These are phyloP conservation scores for Tylopilus sp. DNA, from an alignment of 1,284 basidiomycete genomes.

Conservation along the genomic window DNA sequence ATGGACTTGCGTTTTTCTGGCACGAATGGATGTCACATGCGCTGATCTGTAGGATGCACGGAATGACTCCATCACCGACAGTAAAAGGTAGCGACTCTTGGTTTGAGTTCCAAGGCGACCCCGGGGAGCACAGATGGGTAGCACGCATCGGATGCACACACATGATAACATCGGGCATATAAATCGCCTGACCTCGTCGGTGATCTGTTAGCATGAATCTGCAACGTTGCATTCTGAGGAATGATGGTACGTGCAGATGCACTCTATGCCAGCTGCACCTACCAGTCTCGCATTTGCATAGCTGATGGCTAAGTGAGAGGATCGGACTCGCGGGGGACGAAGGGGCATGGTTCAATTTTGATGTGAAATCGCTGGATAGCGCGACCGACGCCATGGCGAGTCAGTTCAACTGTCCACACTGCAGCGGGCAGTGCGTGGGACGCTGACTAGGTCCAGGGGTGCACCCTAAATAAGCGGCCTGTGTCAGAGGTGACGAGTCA, in stretches of 20 bases:
- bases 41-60: not conserved
- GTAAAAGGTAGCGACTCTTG: not conserved
- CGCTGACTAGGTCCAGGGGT: not conserved
- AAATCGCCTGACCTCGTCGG: not conserved
- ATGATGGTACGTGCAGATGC: slow-evolving; percentile 2
- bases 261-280: not conserved
- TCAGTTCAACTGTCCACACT: not conserved
- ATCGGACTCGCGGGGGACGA: not conserved
- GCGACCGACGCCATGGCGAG: not conserved
- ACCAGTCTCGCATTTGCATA: not conserved
- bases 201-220: slow-evolving; percentile 3
- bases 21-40: not conserved
- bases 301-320: not conserved
- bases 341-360: not conserved
- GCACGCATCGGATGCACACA: not conserved
- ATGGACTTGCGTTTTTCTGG: not conserved
- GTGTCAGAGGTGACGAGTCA: not conserved
- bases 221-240: not conserved
- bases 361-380: not conserved
- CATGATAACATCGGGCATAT: not conserved
- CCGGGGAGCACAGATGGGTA: not conserved
- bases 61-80: not conserved
- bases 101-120: not conserved
- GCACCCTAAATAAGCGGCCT: not conserved
- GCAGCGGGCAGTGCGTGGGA: not conserved